phyloP scores from a whole-genome alignment of 768 basidiomycete species.

The Leccinum imitatum region DNA sequence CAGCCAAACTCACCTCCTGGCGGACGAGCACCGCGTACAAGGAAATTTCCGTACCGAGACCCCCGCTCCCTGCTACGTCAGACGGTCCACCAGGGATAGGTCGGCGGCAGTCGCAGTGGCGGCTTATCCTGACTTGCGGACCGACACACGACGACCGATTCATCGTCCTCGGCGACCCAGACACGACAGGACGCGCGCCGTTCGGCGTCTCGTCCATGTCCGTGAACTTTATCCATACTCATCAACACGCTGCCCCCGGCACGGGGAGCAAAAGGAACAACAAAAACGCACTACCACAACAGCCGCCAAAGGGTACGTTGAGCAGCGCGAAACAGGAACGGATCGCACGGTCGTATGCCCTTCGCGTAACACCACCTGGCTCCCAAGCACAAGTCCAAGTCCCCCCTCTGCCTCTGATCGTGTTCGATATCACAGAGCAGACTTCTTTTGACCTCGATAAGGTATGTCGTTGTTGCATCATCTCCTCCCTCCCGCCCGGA shows the following conservation, averaged over 20 bases:
- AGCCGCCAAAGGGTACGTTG: slow-evolving; percentile 14
- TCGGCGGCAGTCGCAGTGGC: slow-evolving; percentile 46
- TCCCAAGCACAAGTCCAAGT: not conserved
- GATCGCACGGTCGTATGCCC: slow-evolving; percentile 41
- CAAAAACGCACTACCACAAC: not conserved
- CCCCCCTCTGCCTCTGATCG: not conserved
- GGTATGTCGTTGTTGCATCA: slow-evolving; percentile 44
- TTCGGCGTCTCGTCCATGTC: slow-evolving; percentile 74
- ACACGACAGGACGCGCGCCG: slow-evolving; percentile 42
- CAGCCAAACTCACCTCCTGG: slow-evolving; percentile 74
- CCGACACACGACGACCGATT: slow-evolving; percentile 26
- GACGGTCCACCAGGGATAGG: slow-evolving; percentile 22
- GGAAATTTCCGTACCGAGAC: slow-evolving; percentile 65
- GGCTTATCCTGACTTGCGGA: slow-evolving; percentile 55
- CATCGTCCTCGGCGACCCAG: slow-evolving; percentile 43
- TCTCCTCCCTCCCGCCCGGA: not conserved
- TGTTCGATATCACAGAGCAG: slow-evolving; percentile 66
- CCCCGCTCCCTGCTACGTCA: slow-evolving; percentile 39
- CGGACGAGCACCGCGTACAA: slow-evolving; percentile 69
- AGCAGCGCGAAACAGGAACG: slow-evolving; percentile 61
- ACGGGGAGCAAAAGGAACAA: not conserved
- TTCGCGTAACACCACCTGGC: slow-evolving; percentile 3
- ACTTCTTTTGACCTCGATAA: slow-evolving; percentile 93
- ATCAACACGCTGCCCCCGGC: slow-evolving; percentile 14
- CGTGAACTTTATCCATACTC: slow-evolving; percentile 39